A percentile compares a stretch with the other conserved stretches of the same genome.
These are phyloP conservation scores for Phaeosphaeria sp. DNA, from an alignment of 2,329 filamentous ascomycete genomes.

Conservation along the genomic window DNA sequence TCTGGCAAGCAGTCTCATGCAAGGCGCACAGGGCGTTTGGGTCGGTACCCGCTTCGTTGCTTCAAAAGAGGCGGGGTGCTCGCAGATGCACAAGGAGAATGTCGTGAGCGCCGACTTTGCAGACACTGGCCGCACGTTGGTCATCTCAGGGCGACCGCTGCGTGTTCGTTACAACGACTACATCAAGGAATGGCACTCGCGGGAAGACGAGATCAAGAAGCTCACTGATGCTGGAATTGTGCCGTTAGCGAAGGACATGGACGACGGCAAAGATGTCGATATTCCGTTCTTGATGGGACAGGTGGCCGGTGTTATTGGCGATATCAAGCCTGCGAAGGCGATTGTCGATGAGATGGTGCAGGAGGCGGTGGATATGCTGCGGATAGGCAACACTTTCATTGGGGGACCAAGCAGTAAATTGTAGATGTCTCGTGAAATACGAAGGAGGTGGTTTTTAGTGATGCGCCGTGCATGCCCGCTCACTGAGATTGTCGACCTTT, in stretches of 20 bases:
- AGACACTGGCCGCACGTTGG: constrained; percentile 82
- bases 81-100: constrained; percentile 80
- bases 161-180: constrained; percentile 85
- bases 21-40: constrained; percentile 89
- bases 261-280: constrained; percentile 82
- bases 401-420: constrained; percentile 42
- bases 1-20: constrained; percentile 82
- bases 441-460: not conserved
- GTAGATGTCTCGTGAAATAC: constrained; percentile 17
- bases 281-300: constrained; percentile 93
- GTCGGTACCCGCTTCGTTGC: constrained; percentile 94
- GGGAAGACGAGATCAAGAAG: constrained; percentile 75
- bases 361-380: constrained; percentile 49
- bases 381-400: constrained; percentile 45
- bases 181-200: constrained; percentile 78
- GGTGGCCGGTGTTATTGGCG: constrained; percentile 78
- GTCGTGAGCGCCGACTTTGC: constrained; percentile 81
- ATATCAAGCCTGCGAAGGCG: constrained; percentile 79
- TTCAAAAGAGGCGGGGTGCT: constrained; percentile 79
- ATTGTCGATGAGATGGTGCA: constrained; percentile 91
- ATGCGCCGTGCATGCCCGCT: no score
- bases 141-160: constrained; percentile 81
- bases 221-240: constrained; percentile 79
- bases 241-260: constrained; percentile 82
- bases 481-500: no score